Conservation (phyloP, 2,329 filamentous ascomycete genomes). For the Beauveria caledonica region DNA sequence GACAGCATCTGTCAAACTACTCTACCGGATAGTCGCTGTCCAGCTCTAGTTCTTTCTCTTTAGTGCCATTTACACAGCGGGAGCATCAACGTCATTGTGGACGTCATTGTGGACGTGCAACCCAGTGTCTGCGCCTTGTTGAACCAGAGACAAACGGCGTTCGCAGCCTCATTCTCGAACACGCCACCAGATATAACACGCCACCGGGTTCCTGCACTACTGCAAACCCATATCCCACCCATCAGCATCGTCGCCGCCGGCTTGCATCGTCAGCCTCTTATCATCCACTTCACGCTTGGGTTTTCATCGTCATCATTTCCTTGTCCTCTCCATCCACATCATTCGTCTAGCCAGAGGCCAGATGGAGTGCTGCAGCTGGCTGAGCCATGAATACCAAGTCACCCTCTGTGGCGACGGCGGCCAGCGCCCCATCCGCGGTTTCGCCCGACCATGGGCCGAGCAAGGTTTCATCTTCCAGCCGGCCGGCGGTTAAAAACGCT, state of each 20-base stretch:
- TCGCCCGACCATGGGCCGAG: neutral
- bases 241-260: neutral
- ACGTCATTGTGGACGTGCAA: neutral
- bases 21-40: too few relatives aligned
- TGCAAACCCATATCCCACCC: neutral
- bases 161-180: neutral
- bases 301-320: neutral
- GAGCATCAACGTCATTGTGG: neutral
- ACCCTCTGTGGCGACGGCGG: neutral
- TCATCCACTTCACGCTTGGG: neutral
- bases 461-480: constrained; percentile 1
- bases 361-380: constrained; percentile 4
- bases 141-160: neutral
- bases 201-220: neutral
- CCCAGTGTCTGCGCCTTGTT: neutral
- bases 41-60: neutral
- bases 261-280: neutral
- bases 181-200: neutral
- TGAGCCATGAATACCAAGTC: constrained; percentile 4
- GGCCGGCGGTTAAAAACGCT: neutral
- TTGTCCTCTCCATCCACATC: neutral
- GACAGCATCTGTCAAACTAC: neutral
- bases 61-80: neutral
- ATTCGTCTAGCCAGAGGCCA: neutral
- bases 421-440: neutral